Evolutionary conservation across 2,329 filamentous ascomycete genomes (phyloP).

Genomic region (Capronia coronata): DNA sequence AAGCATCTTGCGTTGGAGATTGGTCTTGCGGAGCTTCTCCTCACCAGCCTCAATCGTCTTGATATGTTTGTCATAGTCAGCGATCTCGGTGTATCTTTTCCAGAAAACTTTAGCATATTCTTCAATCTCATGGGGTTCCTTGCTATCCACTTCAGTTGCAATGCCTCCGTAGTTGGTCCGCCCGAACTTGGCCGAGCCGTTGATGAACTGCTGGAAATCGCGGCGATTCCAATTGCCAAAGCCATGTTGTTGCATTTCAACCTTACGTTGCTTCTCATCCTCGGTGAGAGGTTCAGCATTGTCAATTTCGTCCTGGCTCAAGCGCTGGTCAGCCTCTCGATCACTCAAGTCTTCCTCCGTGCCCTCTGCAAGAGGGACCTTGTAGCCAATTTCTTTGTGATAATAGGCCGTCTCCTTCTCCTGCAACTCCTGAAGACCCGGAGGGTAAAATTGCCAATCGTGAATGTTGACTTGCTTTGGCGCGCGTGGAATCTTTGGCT

Average conservation of each 20-base stretch:
- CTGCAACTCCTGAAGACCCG: slow-evolving; percentile 76
- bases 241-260: slow-evolving; percentile 70
- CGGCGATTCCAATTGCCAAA: slow-evolving; percentile 94
- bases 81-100: slow-evolving; percentile 86
- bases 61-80: slow-evolving; percentile 83
- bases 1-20: slow-evolving; percentile 87
- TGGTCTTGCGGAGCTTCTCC: slow-evolving; percentile 78
- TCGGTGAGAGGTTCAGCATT: slow-evolving; percentile 82
- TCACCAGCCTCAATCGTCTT: slow-evolving; percentile 88
- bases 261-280: slow-evolving; percentile 82
- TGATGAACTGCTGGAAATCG: slow-evolving; percentile 97
- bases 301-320: slow-evolving; percentile 89
- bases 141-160: slow-evolving; percentile 83
- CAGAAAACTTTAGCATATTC: slow-evolving; percentile 89
- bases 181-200: slow-evolving; percentile 87
- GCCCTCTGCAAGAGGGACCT: slow-evolving; percentile 81
- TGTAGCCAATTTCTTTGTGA: slow-evolving; percentile 93
- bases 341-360: slow-evolving; percentile 80
- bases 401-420: slow-evolving; percentile 95
- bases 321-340: slow-evolving; percentile 76
- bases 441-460: slow-evolving; percentile 95
- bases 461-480: slow-evolving; percentile 88
- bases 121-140: slow-evolving; percentile 76
- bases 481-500: slow-evolving; percentile 90
- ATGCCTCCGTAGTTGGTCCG: slow-evolving; percentile 80